These are phyloP conservation scores for Pseudocercospora cruenta DNA, from an alignment of 2,329 filamentous ascomycete genomes.

Conservation along the genomic window DNA sequence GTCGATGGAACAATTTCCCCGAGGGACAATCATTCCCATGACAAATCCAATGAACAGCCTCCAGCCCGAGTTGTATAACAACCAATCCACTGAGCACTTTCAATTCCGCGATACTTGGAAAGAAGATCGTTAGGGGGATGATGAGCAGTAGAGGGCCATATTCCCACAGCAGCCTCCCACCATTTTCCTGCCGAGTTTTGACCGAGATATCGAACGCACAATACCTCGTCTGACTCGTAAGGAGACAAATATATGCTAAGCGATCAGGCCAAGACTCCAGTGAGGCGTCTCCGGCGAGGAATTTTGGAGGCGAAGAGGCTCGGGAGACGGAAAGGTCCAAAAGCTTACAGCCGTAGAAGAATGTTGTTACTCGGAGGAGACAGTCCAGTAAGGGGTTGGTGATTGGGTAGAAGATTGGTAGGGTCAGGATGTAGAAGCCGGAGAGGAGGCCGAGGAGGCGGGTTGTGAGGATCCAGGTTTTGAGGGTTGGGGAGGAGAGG, in stretches of 20 bases:
- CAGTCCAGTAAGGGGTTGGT: background rate
- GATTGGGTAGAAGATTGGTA: constrained; percentile 6
- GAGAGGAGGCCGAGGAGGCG: constrained; percentile 3
- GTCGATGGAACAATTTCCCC: constrained; percentile 4
- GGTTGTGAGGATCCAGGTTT: background rate
- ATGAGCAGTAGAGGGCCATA: constrained; percentile 1
- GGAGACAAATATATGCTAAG: constrained; percentile 4
- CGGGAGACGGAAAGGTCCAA: constrained; percentile 6
- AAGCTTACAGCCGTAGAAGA: constrained; percentile 16
- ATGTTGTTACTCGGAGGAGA: background rate
- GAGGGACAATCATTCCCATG: background rate
- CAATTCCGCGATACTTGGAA: constrained; percentile 8
- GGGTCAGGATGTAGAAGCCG: background rate
- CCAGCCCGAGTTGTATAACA: constrained; percentile 4
- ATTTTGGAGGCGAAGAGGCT: background rate
- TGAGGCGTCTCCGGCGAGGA: background rate
- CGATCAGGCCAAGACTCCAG: background rate
- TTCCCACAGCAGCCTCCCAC: background rate
- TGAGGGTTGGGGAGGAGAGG: too few species aligned
- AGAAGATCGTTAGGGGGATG: background rate
- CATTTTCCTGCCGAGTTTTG: background rate
- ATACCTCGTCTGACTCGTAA: constrained; percentile 12
- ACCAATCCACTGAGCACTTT: constrained; percentile 8
- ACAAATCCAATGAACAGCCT: background rate
- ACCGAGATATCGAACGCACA: constrained; percentile 13